phyloP scores from a whole-genome alignment of 2,329 filamentous ascomycete genomes.

The Penicillium sp. region DNA sequence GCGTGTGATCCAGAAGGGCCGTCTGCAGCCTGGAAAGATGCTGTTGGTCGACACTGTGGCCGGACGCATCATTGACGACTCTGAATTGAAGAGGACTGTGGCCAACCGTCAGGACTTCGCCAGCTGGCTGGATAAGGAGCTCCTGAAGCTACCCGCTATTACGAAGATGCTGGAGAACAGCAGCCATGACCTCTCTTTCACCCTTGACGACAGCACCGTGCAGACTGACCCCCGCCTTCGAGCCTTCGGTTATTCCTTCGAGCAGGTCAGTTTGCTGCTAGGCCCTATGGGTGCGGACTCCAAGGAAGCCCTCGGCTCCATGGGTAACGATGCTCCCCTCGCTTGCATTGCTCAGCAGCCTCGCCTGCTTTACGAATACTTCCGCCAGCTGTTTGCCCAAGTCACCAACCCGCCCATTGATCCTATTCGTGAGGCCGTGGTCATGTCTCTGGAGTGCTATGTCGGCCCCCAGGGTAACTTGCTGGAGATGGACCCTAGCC shows the following conservation, averaged over 20 bases:
- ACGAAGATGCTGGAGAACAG: conserved; percentile 56
- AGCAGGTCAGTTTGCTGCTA: conserved; percentile 86
- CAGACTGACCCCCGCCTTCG: conserved; percentile 80
- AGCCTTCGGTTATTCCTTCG: conserved; percentile 89
- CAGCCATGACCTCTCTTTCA: conserved; percentile 58
- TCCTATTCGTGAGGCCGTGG: conserved; percentile 92
- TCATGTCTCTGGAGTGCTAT: conserved; percentile 97
- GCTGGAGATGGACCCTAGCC: conserved; percentile 83
- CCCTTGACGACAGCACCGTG: conserved; percentile 63
- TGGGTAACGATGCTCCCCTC: conserved; percentile 94
- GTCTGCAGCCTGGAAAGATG: conserved; percentile 92
- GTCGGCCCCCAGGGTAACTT: conserved; percentile 94
- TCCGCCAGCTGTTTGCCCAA: conserved; percentile 94
- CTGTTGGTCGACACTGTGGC: conserved; percentile 85
- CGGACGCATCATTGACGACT: conserved; percentile 90
- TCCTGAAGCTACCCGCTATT: conserved; percentile 74
- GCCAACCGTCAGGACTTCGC: conserved; percentile 83
- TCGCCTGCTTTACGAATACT: conserved; percentile 89
- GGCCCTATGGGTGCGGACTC: conserved; percentile 96
- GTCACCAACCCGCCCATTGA: conserved; percentile 98
- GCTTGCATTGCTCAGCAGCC: conserved; percentile 87
- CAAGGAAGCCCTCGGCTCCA: conserved; percentile 93
- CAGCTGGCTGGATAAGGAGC: conserved; percentile 77
- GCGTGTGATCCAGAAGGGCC: conserved; percentile 83
- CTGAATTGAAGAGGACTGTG: conserved; percentile 83